Evolutionary conservation across 805 yeast genomes (phyloP), one percentile per base, ranked within the genome.

Genomic region (Komagataella pseudopastoris): DNA sequence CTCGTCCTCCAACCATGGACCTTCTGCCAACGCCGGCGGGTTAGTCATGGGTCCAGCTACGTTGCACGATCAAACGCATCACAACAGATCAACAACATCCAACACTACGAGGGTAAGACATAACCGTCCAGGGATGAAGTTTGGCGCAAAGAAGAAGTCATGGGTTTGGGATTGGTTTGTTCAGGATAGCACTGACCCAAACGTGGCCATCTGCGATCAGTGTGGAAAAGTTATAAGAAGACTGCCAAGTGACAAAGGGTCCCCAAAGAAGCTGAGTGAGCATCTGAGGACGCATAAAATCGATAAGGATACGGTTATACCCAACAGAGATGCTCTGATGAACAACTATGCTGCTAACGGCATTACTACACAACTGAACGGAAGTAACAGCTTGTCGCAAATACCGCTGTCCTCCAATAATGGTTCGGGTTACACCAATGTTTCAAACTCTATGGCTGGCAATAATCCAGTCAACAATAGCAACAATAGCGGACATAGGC

Each of bases 91-190:
- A 4, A 10, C 39, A 14, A 30, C 39, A 8, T 6, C 39, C 39
- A 30, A 30, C 39, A 30, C 14, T 30, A 30, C 39, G 44, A 23
- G 43, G 17, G 36, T 36, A 39, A 30, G 50, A 2, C 46, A 44
- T 18, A 49, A 49, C 30, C 50, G 50, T 17, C 50, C 50, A 2
- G 50, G 50, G 46, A 44, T 49, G 56, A 74, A 71, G 56, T 76
- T 76, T 54, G 83, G 83, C 16, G 83, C 83, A 16, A 77, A 76
- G 58, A 78, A 78, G 69, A 74, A 71, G 56, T 76, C 80, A 36
- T 78, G 83, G 83, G 82, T 78, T 12, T 78, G 83, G 83, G 63
- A 71, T 18, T 78, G 83, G 83, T 78, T 78, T 57, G 68, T 68
- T 12, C 83, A 78, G 57, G 81, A 77, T 58, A 59, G 60, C 16